Evolutionary conservation across 768 basidiomycete species (phyloP).

Genomic region (Phylloporus rhodoxanthus): DNA sequence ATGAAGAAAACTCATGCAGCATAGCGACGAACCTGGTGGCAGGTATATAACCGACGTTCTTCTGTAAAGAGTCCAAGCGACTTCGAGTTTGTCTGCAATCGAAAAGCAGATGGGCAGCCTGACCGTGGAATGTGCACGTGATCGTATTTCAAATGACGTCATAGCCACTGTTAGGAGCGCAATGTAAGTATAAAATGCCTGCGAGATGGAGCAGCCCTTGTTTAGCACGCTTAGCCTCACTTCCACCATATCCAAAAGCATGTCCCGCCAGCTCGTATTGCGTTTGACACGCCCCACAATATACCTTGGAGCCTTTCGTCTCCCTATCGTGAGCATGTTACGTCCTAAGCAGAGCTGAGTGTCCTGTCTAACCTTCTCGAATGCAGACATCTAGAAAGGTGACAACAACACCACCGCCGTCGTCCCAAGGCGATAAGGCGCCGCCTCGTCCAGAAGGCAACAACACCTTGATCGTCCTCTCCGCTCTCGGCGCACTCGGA

Average conservation of each 20-base stretch:
- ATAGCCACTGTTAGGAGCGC: background rate
- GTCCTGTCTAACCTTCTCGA: background rate
- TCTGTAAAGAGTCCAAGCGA: too few relatives aligned
- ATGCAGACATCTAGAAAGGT: constrained; percentile 11
- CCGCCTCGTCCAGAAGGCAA: constrained; percentile 10
- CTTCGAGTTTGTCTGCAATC: too few relatives aligned
- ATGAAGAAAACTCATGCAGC: too few relatives aligned
- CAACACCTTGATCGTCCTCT: constrained; percentile 27
- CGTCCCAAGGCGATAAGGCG: constrained; percentile 6
- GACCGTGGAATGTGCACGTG: too few relatives aligned
- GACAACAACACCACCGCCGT: constrained; percentile 10
- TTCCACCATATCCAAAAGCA: background rate
- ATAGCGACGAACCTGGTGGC: too few relatives aligned
- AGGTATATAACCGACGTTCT: too few relatives aligned
- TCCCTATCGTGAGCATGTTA: constrained; percentile 7
- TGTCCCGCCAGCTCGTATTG: constrained; percentile 12
- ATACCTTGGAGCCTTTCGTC: constrained; percentile 10
- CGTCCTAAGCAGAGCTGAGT: background rate
- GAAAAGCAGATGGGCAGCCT: too few relatives aligned
- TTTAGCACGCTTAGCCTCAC: background rate
- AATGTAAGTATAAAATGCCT: too few relatives aligned
- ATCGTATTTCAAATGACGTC: background rate
- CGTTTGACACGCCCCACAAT: constrained; percentile 5
- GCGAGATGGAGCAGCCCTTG: background rate
- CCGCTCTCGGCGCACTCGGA: constrained; percentile 31